Base-by-base conservation (phyloP, 2,329 filamentous ascomycete species). In the Neonectria punicea region DNA sequence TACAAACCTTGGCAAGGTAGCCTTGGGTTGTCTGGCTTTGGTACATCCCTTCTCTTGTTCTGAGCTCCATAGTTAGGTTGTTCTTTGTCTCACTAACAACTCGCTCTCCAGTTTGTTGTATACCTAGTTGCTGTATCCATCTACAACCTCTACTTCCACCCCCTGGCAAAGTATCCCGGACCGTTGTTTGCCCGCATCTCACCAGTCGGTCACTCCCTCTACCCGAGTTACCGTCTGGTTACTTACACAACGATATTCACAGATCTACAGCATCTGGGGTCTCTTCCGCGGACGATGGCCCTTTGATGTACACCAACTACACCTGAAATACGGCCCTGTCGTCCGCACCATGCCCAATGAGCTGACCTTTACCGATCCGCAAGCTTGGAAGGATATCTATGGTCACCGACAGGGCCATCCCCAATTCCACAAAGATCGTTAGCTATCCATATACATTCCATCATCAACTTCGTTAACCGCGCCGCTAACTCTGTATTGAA, bases 321-420 rank as follows among this genome's bases (percentile, higher is more conserved):
- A 76, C 25, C 63, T 73, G 20, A 69, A 71, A 62, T 77, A 77
- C 57, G 75, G 75, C n/a, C 68, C 75, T 43, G 74, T 84, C 4
- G 75, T 85, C 11, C 80, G 83, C 2, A 76, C 80, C 25, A 76
- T 74, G 2, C 82, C 83, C 2, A 78, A 79, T 32, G 74, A 79
- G 36, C 76, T 85, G 2, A 77, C 80, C 4, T 83, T 82, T 64
- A 75, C 74, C 14, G 77, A 76, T 11, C 47, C 75, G 2, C 62
- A 75, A 10, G 79, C 78, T 3, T 82, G 78, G 78, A 79, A 78
- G 63, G 79, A 80, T 30, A 83, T 83, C n/a, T 82, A 82, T 56
- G 78, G 77, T 28, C 70, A 73, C 56, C 61, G 67, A 10, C 68
- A 71, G 39, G 67, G 68, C 18, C 65, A 68, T 43, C 63, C 65